These are phyloP conservation scores for Punctularia strigosozonata DNA, from an alignment of 768 basidiomycete species.

Conservation along the genomic window DNA sequence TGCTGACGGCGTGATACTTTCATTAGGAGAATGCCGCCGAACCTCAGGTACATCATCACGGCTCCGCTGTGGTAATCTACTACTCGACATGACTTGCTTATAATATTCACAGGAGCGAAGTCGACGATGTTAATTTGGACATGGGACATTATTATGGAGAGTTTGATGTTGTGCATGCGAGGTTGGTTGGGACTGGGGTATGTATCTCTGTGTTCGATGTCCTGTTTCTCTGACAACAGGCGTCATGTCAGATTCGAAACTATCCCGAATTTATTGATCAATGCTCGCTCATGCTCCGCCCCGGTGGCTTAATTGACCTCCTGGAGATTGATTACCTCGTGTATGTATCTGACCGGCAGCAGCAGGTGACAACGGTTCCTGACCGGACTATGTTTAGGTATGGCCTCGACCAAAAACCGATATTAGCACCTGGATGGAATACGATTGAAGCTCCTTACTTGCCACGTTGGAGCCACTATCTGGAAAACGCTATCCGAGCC, in stretches of 20 bases:
- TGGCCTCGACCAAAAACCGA: constrained; percentile 30
- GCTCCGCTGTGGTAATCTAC: constrained; percentile 2
- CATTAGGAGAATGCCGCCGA: constrained; percentile 51
- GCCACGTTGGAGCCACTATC: constrained; percentile 48
- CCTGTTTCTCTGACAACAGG: constrained; percentile 6
- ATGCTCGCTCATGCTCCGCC: constrained; percentile 52
- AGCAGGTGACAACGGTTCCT: too few species aligned
- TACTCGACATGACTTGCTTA: constrained; percentile 5
- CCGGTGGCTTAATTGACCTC: constrained; percentile 55
- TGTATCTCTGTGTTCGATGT: constrained; percentile 15
- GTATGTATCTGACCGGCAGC: too few species aligned
- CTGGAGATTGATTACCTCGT: constrained; percentile 59
- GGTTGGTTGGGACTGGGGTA: constrained; percentile 64
- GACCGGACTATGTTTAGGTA: too few species aligned
- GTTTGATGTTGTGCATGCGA: constrained; percentile 67
- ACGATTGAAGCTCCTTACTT: constrained; percentile 42
- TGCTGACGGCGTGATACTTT: constrained; percentile 6
- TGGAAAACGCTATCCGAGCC: constrained; percentile 37
- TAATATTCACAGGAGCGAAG: constrained; percentile 55
- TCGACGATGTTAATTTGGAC: constrained; percentile 78
- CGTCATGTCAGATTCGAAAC: constrained; percentile 47
- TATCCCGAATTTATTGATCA: constrained; percentile 55
- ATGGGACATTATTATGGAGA: constrained; percentile 72
- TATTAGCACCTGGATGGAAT: constrained; percentile 31
- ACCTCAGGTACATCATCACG: constrained; percentile 48